Evolutionary conservation across 192 early-diverging fungal species (phyloP), one percentile per base, ranked within the genome.

Genomic region (Coemansia sp.): DNA sequence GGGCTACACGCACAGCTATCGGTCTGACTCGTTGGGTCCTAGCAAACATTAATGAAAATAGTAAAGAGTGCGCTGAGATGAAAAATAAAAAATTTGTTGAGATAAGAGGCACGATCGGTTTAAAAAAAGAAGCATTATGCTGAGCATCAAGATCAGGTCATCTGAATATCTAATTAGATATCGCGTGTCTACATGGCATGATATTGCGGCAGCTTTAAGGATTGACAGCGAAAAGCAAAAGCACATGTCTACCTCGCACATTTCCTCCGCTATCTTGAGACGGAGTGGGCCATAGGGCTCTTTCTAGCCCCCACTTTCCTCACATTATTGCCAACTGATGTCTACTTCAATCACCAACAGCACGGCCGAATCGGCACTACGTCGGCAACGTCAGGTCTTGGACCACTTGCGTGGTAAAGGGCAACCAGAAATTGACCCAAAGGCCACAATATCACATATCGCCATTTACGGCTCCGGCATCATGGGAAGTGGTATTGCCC

Each of bases 401-500:
- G 58, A 39, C 48, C 67, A 68, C 57, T 41, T 68, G 55, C 27
- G 14, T 8, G 34, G 41, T 39, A 15, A 51, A 23, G 21, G 50
- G 0, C 45, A 48, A 7, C 21, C 23, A 11, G 50, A 21, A 27
- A 36, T 23, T 21, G 32, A 39, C 58, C 60, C 61, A n/a, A 51
- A 41, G 61, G 36, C 6, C 67, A 75, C 80, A 63, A 89, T 93
- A 64, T 74, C 89, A 72, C 87, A 88, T 34, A 83, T 95, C 42
- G 90, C 91, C 27, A 89, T 95, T 41, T 87, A 90, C 68, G 94
- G 94, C 31, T 87, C 91, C 11, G 94, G 94, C 63, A 68, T 91
- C 25, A 93, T 93, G 92, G 92, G 92, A 29, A 84, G 90, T 17
- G 91, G 92, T 62, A 94, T 93, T 63, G 91, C 88, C 32, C 93